Base-by-base conservation (phyloP, 2,329 filamentous ascomycete species). In the Clonostachys sp. region DNA sequence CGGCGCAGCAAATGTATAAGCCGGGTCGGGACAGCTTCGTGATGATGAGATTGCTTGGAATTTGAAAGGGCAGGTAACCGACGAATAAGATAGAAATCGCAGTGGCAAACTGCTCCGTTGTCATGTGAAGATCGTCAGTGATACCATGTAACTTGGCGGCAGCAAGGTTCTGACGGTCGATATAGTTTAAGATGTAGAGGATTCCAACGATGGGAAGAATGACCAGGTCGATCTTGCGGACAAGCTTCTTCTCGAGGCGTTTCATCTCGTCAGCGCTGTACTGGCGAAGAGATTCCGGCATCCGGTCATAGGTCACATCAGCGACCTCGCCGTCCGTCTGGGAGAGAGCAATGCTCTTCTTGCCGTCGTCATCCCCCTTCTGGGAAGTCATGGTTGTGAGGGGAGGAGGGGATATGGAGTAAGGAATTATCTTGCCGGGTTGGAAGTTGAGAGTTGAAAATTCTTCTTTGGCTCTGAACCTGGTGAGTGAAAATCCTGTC, bases 21-120 rank as follows among this genome's bases (percentile, higher is more conserved):
- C 54, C 34, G 65, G 71, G 12, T 68, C 61, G 54, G 71, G 73
- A n/a, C 20, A 72, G 64, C 55, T 73, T 74, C 55, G 74, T 74
- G 20, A 75, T 57, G 48, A 74, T 68, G 35, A 74, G 51, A 42
- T 75, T 75, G 7, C 70, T 73, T 1, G 72, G 72, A 20, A 75
- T 66, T 53, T 74, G 71, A 63, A 74, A 71, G 33, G 73, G 58
- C 13, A 75, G 58, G 49, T 73, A 73, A 5, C 72, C 71, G 18
- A 74, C 71, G 49, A 72, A 73, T 12, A 74, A 61, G 42, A 74
- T 73, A 24, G 65, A 68, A 20, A 72, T 61, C 39, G 60, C 63
- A 8, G 70, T 72, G 14, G 64, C 61, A 44, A 67, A 68, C 34
- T 70, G 53, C 17, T 60, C 34, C 2, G 56, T 61, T 5, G 53